Percentiles rank a stretch among this genome's conserved stretches.
phyloP scores from a whole-genome alignment of 2,329 filamentous ascomycete species.

The Epichloe hybrida region DNA sequence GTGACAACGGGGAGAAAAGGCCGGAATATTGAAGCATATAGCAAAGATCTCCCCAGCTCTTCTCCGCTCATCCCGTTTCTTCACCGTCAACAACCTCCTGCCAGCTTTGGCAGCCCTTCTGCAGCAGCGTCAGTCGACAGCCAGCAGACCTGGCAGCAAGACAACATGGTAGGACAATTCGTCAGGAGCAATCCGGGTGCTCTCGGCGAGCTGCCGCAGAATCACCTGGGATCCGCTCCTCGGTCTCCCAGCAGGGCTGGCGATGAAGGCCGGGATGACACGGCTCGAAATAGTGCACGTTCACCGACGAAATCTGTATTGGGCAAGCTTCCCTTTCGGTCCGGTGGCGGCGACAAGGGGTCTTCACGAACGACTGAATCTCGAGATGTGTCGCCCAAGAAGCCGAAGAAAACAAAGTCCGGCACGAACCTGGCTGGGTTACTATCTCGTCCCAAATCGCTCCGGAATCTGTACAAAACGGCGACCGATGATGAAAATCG shows the following conservation, averaged over 20 bases:
- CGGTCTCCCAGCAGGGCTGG: slow-evolving; percentile 26
- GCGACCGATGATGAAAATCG: slow-evolving; percentile 38
- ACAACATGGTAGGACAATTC: slow-evolving; percentile 20
- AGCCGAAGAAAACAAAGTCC: slow-evolving; percentile 70
- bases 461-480: slow-evolving; percentile 48
- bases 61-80: slow-evolving; percentile 28
- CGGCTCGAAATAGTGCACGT: neutral
- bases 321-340: slow-evolving; percentile 29
- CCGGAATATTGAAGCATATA: slow-evolving; percentile 2
- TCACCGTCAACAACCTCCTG: slow-evolving; percentile 33
- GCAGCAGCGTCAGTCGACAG: neutral
- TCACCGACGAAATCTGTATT: slow-evolving; percentile 16
- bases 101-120: slow-evolving; percentile 18
- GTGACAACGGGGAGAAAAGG: slow-evolving; percentile 1
- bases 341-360: slow-evolving; percentile 24
- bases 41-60: slow-evolving; percentile 9
- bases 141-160: slow-evolving; percentile 5
- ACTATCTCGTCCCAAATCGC: slow-evolving; percentile 60
- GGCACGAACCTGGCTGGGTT: slow-evolving; percentile 68
- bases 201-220: slow-evolving; percentile 44
- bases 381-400: slow-evolving; percentile 38
- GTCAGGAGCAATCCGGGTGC: slow-evolving; percentile 28
- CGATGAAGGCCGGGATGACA: slow-evolving; percentile 18
- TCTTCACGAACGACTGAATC: slow-evolving; percentile 20
- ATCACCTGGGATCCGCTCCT: slow-evolving; percentile 30